Evolutionary conservation across 257 asterid species (phyloP).

Genomic region (Cynanchum wilfordii): DNA sequence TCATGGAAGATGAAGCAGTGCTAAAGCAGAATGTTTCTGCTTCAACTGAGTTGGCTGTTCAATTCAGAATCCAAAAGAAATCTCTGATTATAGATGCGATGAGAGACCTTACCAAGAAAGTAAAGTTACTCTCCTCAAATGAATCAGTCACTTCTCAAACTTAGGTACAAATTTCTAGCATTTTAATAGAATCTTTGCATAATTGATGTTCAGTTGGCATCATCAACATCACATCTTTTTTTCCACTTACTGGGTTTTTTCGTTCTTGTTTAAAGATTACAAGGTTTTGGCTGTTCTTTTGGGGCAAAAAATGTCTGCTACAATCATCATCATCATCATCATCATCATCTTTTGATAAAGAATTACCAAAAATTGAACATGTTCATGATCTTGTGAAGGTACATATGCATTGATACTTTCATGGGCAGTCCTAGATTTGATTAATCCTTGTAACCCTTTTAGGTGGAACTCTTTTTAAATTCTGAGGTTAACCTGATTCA

Average conservation of each 20-base stretch:
- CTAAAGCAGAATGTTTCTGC: constrained; percentile 41
- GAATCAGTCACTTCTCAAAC: constrained; percentile 25
- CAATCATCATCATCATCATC: not conserved
- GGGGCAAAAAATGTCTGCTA: not conserved
- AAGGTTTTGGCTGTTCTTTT: not conserved
- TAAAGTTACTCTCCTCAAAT: constrained; percentile 42
- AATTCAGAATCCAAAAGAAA: constrained; percentile 73
- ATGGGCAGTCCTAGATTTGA: not conserved
- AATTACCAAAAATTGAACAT: not conserved
- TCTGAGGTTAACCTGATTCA: too few relatives aligned
- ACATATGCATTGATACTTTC: not conserved
- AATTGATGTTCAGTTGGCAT: not conserved
- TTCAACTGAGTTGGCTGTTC: constrained; percentile 58
- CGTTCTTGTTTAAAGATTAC: not conserved
- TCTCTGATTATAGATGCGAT: constrained; percentile 59
- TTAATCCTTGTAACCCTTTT: not conserved
- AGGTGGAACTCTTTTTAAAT: not conserved
- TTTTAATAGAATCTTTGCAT: not conserved
- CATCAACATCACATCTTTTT: not conserved
- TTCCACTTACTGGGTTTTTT: not conserved
- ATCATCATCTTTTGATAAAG: too few relatives aligned
- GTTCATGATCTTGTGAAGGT: not conserved
- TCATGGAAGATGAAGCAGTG: constrained; percentile 77
- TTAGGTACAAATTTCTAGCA: not conserved
- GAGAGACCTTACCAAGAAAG: constrained; percentile 56